These are phyloP conservation scores for Floccularia luteovirens DNA, from an alignment of 768 basidiomycete genomes.

Conservation along the genomic window DNA sequence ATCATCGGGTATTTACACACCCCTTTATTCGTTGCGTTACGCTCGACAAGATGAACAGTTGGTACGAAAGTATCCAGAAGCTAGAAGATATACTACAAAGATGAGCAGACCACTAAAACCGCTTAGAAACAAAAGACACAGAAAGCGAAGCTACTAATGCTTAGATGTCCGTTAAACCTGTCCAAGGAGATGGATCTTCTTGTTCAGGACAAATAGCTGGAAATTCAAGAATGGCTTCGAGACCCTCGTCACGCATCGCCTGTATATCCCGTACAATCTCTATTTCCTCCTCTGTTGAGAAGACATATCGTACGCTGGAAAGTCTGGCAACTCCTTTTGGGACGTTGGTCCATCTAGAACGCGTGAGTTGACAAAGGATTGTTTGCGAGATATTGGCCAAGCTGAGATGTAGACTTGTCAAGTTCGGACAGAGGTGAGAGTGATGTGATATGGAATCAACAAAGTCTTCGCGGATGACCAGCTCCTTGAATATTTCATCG, in stretches of 20 bases:
- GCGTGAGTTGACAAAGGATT: constrained; percentile 15
- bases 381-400: constrained; percentile 18
- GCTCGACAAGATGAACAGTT: too few relatives aligned
- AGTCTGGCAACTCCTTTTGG: constrained; percentile 7
- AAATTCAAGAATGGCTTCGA: constrained; percentile 15
- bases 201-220: constrained; percentile 16
- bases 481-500: constrained; percentile 14
- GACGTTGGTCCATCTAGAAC: constrained; percentile 13
- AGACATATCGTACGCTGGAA: neutral
- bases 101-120: too few relatives aligned
- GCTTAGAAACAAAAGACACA: too few relatives aligned
- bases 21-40: too few relatives aligned
- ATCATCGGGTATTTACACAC: too few relatives aligned
- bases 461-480: constrained; percentile 2
- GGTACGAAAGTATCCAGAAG: too few relatives aligned
- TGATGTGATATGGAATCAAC: constrained; percentile 4
- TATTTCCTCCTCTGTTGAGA: neutral
- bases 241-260: constrained; percentile 9
- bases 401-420: constrained; percentile 15
- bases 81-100: too few relatives aligned
- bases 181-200: constrained; percentile 21
- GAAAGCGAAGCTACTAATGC: too few relatives aligned
- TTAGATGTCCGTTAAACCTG: constrained; percentile 13
- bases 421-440: constrained; percentile 13
- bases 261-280: neutral